Base-by-base conservation (phyloP, 257 asterid genomes). In the Petunia axillaris region DNA sequence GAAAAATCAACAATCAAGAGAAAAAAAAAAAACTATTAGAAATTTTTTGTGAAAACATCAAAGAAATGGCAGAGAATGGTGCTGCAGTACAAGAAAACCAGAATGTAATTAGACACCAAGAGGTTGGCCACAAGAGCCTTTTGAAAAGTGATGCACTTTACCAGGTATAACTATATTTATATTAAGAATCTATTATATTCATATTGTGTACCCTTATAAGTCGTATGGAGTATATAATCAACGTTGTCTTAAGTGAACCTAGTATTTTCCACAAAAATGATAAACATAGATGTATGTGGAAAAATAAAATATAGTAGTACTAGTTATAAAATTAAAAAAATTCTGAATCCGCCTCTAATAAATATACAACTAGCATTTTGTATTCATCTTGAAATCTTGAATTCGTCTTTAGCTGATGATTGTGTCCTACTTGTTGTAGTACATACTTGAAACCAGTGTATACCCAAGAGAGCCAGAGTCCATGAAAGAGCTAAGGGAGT, bases 111-210 rank as follows among this genome's bases (percentile, higher is more conserved):
- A 77, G 63, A 80, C 87, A 78, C 64, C 82, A 79, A 67, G 79
- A 81, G 76, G 83, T 82, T 53, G 88, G 85, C 37, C 84, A 82
- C 58, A 82, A 82, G 59, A 82, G 88, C 53, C 88, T 85, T 76
- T 54, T 85, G 64, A 85, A 85, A 80, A 85, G 83, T 64, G 85
- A 82, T 75, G 88, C 79, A 50, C 88, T 85, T 39, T 85, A 75
- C 57, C 85, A 85, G 83, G 85, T 84, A 81, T 4, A 65, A 44
- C 10, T 52, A 52, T 25, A 25, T 25, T 25, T 25, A 25, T 25
- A 25, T 25, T 25, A 25, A 25, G 25, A 25, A 25, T 25, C 25
- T 25, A 25, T n/a, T n/a, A n/a, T n/a, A n/a, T n/a, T n/a, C n/a
- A n/a, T 25, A 25, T 25, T 25, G 25, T 25, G 25, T 25, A 25